Base-by-base conservation (phyloP, 176 grass and related monocot genomes). In the Oryza rufipogon region DNA sequence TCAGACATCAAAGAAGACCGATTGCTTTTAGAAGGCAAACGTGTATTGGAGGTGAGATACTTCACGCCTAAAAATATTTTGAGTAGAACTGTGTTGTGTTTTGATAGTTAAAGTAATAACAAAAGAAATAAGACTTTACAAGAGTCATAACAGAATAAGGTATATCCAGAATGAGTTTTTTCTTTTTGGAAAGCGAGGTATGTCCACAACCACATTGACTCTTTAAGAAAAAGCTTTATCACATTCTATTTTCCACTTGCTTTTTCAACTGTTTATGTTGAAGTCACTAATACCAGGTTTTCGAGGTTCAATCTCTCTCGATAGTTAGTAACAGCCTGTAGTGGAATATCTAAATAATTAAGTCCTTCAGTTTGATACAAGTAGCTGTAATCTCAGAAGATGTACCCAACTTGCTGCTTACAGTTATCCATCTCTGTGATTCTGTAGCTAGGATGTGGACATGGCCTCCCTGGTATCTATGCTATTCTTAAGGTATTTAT, bases 401-500 rank as follows among this genome's bases (percentile, higher is more conserved):
- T 80, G 33, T 75, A 13, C 71, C 45, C 22, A 80, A 74, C 52
- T 70, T 74, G 56, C 61, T 85, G n/a, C 70, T 89, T 83, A 86
- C 14, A 22, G 7, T 75, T 68, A 60, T 76, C 74, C 83, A 78
- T 78, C 7, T 77, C 71, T 51, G 11, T 95, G 67, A 22, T 89
- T 44, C 77, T 84, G 72, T 74, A 99, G 96, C 80, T 99, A 88
- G 96, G 93, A 86, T 99, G 96, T 79, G 93, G 96, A 71, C 96
- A 96, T 83, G 96, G 93, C 19, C 96, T 94, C 70, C 96, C 96
- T 81, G 93, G 93, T 56, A 99, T 99, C 80, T 88, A 91, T 70
- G 80, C 93, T 60, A 88, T 78, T 80, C 78, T 90, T 49, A 83
- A 92, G 84, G 96, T 99, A 94, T 34, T 77, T 16, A 49, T 85